These are phyloP conservation scores for Nakazawaea ishiwadae DNA, from an alignment of 805 yeast genomes.

Conservation along the genomic window DNA sequence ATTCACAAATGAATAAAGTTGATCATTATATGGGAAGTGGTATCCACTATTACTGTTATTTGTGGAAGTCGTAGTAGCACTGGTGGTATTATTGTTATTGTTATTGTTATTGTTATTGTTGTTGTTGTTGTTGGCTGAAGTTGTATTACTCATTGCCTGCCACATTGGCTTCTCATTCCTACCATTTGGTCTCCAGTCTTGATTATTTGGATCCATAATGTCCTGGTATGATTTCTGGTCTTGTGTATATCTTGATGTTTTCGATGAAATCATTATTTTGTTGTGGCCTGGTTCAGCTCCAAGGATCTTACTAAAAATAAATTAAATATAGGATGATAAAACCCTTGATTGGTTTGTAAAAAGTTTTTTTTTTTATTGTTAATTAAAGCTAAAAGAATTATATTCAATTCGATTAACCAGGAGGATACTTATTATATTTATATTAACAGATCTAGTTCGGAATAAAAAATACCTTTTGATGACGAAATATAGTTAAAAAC, in stretches of 20 bases:
- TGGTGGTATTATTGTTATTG: background rate
- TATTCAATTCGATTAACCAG: background rate
- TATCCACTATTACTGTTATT: background rate
- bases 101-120: background rate
- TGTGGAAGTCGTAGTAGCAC: background rate
- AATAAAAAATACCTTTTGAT: no score
- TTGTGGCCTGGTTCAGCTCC: background rate
- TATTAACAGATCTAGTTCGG: background rate
- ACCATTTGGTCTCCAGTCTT: background rate
- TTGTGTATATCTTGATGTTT: background rate
- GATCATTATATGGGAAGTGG: slow-evolving; percentile 1
- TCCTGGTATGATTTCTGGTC: background rate
- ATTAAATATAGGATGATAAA: no score
- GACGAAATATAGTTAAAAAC: background rate
- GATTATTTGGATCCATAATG: slow-evolving; percentile 2
- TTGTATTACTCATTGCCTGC: slow-evolving; percentile 1
- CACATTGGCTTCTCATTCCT: slow-evolving; percentile 1
- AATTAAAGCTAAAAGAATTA: no score
- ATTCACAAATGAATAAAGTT: slow-evolving; percentile 1
- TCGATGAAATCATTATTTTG: slow-evolving; percentile 1
- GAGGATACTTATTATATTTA: background rate
- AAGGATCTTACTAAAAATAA: no score
- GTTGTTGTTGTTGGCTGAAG: background rate
- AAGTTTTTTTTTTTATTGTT: no score
- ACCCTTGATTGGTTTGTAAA: no score